Evolutionary conservation across 2,329 filamentous ascomycete species (phyloP).

Genomic region (Apiospora arundinis): DNA sequence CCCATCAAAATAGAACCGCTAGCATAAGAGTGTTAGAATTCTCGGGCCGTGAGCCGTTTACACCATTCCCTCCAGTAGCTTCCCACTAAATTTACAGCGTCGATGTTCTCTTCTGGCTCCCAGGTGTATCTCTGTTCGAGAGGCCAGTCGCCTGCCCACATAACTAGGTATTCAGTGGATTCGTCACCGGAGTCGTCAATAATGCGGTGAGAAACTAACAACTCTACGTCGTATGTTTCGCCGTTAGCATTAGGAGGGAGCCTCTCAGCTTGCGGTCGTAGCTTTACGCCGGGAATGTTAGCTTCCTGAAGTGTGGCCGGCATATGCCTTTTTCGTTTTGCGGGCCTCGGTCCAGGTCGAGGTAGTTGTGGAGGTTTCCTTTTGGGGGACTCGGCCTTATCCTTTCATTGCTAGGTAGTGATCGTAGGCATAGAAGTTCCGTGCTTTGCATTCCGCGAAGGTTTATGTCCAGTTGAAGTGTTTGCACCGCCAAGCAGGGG

Average conservation of each 20-base stretch:
- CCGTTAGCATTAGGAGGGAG: neutral
- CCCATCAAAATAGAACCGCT: neutral
- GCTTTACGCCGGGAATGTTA: neutral
- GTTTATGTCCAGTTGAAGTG: too few species aligned
- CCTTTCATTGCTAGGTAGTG: too few species aligned
- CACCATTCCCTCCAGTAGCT: neutral
- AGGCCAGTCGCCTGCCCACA: conserved; percentile 7
- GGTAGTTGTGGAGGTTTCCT: neutral
- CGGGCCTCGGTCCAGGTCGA: neutral
- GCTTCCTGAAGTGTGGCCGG: neutral
- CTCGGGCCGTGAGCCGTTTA: neutral
- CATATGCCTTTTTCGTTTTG: conserved; percentile 10
- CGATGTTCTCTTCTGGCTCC: conserved; percentile 11
- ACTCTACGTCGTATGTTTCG: neutral
- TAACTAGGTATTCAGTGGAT: conserved; percentile 3
- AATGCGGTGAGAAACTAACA: conserved; percentile 8
- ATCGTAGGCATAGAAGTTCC: too few species aligned
- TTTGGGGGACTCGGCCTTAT: too few species aligned
- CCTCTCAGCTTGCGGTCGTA: neutral
- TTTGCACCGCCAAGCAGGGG: too few species aligned
- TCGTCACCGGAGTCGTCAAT: neutral
- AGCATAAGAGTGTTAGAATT: neutral
- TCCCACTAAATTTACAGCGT: conserved; percentile 8
- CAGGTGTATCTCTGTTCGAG: conserved; percentile 13
- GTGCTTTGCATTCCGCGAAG: neutral